Percentiles rank a stretch among this genome's conserved stretches.
These are phyloP conservation scores for Saururus chinensis DNA, from an alignment of 164 flowering plant genomes.

Conservation along the genomic window DNA sequence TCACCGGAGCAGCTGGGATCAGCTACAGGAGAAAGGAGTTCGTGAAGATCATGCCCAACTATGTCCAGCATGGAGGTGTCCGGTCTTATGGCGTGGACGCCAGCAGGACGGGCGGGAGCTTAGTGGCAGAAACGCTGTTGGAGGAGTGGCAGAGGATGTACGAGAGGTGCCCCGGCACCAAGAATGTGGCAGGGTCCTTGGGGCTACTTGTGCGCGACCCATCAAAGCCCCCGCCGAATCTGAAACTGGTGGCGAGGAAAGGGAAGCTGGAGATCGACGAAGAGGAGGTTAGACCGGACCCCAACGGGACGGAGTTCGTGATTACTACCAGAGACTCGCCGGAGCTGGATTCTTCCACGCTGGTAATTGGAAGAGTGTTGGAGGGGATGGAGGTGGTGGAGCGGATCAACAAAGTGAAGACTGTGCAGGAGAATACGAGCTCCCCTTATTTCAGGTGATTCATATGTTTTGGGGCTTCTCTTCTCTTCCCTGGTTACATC, in stretches of 20 bases:
- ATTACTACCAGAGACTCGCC: constrained; percentile 58
- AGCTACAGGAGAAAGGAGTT: constrained; percentile 91
- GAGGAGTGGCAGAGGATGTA: constrained; percentile 31
- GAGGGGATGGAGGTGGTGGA: constrained; percentile 77
- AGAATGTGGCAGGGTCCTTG: constrained; percentile 52
- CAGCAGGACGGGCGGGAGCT: constrained; percentile 27
- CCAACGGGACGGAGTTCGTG: constrained; percentile 88
- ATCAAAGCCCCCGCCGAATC: constrained; percentile 62
- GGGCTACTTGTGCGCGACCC: constrained; percentile 76
- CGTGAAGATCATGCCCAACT: constrained; percentile 71
- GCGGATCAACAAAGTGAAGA: constrained; percentile 61
- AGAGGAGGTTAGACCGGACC: constrained; percentile 61
- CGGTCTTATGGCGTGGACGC: constrained; percentile 85
- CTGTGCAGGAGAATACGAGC: constrained; percentile 78
- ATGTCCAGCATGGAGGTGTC: constrained; percentile 81
- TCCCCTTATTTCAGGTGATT: constrained; percentile 87
- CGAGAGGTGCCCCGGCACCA: constrained; percentile 38
- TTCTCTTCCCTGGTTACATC: not conserved
- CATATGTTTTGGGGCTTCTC: not conserved
- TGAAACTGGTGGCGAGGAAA: constrained; percentile 66
- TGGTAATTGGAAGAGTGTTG: constrained; percentile 70
- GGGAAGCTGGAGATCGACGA: constrained; percentile 82
- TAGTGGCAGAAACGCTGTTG: constrained; percentile 26
- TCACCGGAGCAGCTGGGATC: constrained; percentile 64
- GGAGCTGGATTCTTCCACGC: constrained; percentile 57